phyloP scores from a whole-genome alignment of 1,284 basidiomycete species.

The Ceratobasidium sp. region DNA sequence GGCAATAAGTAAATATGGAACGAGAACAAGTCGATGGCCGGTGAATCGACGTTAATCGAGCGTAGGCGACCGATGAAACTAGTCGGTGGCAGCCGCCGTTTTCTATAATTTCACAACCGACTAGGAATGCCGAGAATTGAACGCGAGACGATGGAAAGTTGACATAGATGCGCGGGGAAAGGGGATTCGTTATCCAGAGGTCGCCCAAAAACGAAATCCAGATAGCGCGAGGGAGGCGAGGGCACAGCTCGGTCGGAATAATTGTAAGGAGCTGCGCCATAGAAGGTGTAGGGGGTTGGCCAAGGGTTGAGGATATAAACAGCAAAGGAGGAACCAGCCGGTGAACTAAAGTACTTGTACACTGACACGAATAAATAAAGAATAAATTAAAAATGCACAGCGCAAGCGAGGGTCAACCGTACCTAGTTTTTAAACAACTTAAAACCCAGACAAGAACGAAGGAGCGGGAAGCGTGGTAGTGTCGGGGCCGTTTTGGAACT shows the following conservation, averaged over 20 bases:
- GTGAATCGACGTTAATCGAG: slow-evolving; percentile 10
- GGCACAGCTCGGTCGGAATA: slow-evolving; percentile 20
- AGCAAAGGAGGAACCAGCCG: slow-evolving; percentile 27
- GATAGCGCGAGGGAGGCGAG: background rate
- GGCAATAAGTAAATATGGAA: slow-evolving; percentile 36
- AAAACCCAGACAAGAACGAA: slow-evolving; percentile 39
- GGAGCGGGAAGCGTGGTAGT: slow-evolving; percentile 25
- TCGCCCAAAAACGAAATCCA: background rate
- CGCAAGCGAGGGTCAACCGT: background rate
- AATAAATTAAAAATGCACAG: slow-evolving; percentile 5
- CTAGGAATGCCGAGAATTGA: slow-evolving; percentile 23
- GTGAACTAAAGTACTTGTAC: slow-evolving; percentile 30
- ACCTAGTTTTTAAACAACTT: slow-evolving; percentile 35
- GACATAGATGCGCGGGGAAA: background rate
- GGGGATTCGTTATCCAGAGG: background rate
- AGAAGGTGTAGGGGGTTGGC: slow-evolving; percentile 16
- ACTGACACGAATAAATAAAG: slow-evolving; percentile 14
- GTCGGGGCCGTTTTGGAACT: slow-evolving; percentile 36
- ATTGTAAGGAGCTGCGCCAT: slow-evolving; percentile 1
- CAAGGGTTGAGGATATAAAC: slow-evolving; percentile 11
- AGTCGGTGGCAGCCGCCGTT: slow-evolving; percentile 23
- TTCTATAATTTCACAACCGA: slow-evolving; percentile 38
- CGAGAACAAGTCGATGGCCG: slow-evolving; percentile 9
- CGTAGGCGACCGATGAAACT: slow-evolving; percentile 21
- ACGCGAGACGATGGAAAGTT: slow-evolving; percentile 15